These are phyloP conservation scores for Ascochyta pisi DNA, from an alignment of 2,329 filamentous ascomycete genomes.

Conservation along the genomic window DNA sequence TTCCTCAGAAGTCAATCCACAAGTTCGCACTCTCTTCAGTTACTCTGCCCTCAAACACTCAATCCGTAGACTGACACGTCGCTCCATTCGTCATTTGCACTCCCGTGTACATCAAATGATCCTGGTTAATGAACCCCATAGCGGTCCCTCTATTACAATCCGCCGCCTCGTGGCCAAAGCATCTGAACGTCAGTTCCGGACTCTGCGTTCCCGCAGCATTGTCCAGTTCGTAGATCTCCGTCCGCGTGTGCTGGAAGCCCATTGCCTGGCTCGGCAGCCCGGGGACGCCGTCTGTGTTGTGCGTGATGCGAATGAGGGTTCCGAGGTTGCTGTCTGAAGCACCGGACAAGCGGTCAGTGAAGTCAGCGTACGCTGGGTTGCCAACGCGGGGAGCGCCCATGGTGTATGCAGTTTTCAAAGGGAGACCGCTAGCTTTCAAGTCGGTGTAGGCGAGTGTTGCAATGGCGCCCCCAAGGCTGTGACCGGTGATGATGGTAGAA, in stretches of 20 bases:
- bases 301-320: slow-evolving; percentile 68
- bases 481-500: slow-evolving; percentile 64
- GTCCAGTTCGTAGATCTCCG: slow-evolving; percentile 64
- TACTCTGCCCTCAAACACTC: too few species aligned
- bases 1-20: too few species aligned
- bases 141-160: slow-evolving; percentile 20
- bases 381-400: slow-evolving; percentile 68
- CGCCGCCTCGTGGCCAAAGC: slow-evolving; percentile 24
- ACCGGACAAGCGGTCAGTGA: slow-evolving; percentile 52
- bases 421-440: slow-evolving; percentile 12
- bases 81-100: slow-evolving; percentile 18
- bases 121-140: slow-evolving; percentile 18
- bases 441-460: slow-evolving; percentile 59
- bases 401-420: slow-evolving; percentile 20
- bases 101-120: slow-evolving; percentile 22
- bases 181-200: slow-evolving; percentile 18
- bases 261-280: slow-evolving; percentile 66
- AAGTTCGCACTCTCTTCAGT: too few species aligned
- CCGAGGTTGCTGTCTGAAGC: slow-evolving; percentile 54
- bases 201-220: slow-evolving; percentile 13
- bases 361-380: slow-evolving; percentile 62
- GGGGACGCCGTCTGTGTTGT: slow-evolving; percentile 70
- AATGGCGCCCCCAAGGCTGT: slow-evolving; percentile 71
- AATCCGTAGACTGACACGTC: too few species aligned
- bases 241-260: slow-evolving; percentile 69